Evolutionary conservation across 1,284 basidiomycete species (phyloP), one percentile per base, ranked within the genome.

Genomic region (Sphagnurus paluster): DNA sequence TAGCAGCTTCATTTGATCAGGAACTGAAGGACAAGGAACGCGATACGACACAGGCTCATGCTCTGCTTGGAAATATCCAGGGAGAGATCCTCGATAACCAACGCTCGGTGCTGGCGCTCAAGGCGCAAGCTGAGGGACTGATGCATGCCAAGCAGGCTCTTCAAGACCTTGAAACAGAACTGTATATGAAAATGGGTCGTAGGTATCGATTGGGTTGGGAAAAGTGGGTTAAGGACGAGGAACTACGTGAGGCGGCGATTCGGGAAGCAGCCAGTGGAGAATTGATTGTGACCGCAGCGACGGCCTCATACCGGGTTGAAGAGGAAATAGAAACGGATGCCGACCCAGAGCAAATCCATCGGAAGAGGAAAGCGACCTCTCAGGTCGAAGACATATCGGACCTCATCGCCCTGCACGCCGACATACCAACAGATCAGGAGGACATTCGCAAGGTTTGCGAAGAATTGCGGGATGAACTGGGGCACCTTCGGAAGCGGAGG

Each of bases 21-120:
- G 97, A 99, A 69, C 75, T 98, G 17, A 79, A 83, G 49, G 88
- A 93, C 46, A 95, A 96, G 64, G 95, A 98, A 62, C 84, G 93
- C 44, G 94, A 98, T 62, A 84, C 91, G 55, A 80, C 81, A 3
- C 96, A 99, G 62, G 96, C 96, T 1, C 90, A 93, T 56, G 87
- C 89, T 2, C 72, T 98, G 44, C 76, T 98, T 21, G 77, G 78
- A 39, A 93, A 90, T 60, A 96, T 98, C 49, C 90, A 98, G 62
- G 78, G 85, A 35, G 96, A 99, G 68, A 93, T 98, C 50, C 76
- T 89, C 28, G 95, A 98, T 59, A 89, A 90, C 55, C 87, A 90
- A 54, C 79, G 88, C 42, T 75, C 84, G 0, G 85, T 93, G 28
- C 74, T 77, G 17, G 81, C 85, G 33, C 75, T 98, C 33, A 82